A percentile compares a stretch with the other conserved stretches of the same genome.
These are phyloP conservation scores for Candida odintsovae DNA, from an alignment of 805 yeast species.

Conservation along the genomic window DNA sequence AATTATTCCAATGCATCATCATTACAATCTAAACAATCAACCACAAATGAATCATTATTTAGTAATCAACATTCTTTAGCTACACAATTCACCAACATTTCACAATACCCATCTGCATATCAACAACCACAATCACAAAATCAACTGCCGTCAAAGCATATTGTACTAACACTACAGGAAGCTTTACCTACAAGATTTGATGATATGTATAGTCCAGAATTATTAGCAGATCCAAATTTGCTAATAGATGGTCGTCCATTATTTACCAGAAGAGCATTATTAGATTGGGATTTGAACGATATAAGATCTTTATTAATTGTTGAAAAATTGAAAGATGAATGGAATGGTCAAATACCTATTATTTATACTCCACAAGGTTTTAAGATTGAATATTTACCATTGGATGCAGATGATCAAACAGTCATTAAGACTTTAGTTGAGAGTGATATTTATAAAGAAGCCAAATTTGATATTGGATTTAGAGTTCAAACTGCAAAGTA, in stretches of 20 bases:
- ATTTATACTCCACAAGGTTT: conserved; percentile 33
- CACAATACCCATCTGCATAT: conserved; percentile 6
- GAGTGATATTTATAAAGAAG: conserved; percentile 63
- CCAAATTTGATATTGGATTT: conserved; percentile 48
- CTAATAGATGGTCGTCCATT: conserved; percentile 54
- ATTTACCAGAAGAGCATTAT: conserved; percentile 55
- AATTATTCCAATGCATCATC: conserved; percentile 7
- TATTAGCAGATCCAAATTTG: conserved; percentile 37
- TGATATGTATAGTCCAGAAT: conserved; percentile 55
- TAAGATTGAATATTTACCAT: conserved; percentile 45
- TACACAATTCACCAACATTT: conserved; percentile 14
- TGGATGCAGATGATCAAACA: conserved; percentile 45
- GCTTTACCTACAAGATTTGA: conserved; percentile 47
- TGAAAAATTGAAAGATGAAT: conserved; percentile 39
- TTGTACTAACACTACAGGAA: conserved; percentile 33
- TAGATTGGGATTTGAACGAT: conserved; percentile 72
- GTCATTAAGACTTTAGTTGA: conserved; percentile 44
- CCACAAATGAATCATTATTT: conserved; percentile 13
- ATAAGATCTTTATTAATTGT: conserved; percentile 57
- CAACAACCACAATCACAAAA: conserved; percentile 5
- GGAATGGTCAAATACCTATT: conserved; percentile 48
- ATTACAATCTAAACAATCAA: conserved; percentile 4
- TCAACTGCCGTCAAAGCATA: conserved; percentile 4
- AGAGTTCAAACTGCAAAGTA: conserved; percentile 54
- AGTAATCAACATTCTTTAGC: conserved; percentile 14